A percentile compares a stretch with the other conserved stretches of the same genome.
Evolutionary conservation across 179 eudicot species (phyloP).

Genomic region (Silene coronaria): DNA sequence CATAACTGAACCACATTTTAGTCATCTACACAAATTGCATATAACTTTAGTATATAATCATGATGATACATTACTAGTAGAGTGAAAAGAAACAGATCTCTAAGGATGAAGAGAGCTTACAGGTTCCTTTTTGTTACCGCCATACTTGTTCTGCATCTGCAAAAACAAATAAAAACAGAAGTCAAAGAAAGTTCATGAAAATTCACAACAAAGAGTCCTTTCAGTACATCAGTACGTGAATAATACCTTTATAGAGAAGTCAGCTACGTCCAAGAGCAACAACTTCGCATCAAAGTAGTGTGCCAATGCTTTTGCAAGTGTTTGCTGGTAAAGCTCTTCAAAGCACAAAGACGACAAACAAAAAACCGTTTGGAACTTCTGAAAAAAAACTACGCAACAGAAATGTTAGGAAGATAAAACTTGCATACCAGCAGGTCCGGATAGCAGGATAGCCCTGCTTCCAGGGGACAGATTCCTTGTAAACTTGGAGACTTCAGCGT

Average conservation of each 20-base stretch:
- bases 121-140: conserved; percentile 51
- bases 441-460: conserved; percentile 79
- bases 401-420: conserved; percentile 7
- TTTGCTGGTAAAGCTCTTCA: conserved; percentile 74
- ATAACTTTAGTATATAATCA: too few species aligned
- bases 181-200: conserved; percentile 19
- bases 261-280: conserved; percentile 65
- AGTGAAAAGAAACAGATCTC: not conserved
- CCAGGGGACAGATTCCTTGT: conserved; percentile 88
- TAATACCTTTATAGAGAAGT: conserved; percentile 75
- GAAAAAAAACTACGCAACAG: not conserved
- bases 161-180: conserved; percentile 18
- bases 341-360: conserved; percentile 4
- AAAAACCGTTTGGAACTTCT: not conserved
- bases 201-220: not conserved
- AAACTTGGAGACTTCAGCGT: conserved; percentile 82
- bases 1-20: not conserved
- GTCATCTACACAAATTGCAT: not conserved
- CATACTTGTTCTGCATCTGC: conserved; percentile 96
- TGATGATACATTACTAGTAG: too few species aligned
- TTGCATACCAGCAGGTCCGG: conserved; percentile 91
- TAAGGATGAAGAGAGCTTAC: conserved; percentile 42
- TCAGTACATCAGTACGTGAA: not conserved
- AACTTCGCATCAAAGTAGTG: conserved; percentile 77
- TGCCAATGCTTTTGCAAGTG: conserved; percentile 83